Conservation (phyloP, 352 stramenopile species). For the Phytophthora tubulina region DNA sequence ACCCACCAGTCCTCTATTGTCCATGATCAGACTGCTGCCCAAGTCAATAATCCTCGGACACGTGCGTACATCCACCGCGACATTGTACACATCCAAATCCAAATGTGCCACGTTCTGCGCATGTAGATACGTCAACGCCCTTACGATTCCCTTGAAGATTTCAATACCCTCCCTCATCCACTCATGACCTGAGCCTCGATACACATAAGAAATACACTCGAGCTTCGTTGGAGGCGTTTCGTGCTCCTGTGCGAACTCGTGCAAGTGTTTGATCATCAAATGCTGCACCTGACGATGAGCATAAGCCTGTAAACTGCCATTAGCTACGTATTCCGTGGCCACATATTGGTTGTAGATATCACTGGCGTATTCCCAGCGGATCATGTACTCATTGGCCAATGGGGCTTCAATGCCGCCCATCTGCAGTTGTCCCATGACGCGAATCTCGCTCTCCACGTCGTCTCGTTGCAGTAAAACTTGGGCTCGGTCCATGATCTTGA, state of each 20-base stretch:
- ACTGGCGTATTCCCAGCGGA: slow-evolving; percentile 81
- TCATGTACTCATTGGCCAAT: slow-evolving; percentile 73
- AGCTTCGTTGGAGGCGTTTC: slow-evolving; percentile 73
- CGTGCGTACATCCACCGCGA: slow-evolving; percentile 70
- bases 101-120: slow-evolving; percentile 81
- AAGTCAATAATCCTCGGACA: slow-evolving; percentile 82
- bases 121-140: slow-evolving; percentile 83
- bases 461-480: slow-evolving; percentile 80
- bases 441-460: slow-evolving; percentile 85
- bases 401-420: slow-evolving; percentile 78
- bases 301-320: slow-evolving; percentile 79
- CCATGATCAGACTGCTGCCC: slow-evolving; percentile 81
- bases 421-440: slow-evolving; percentile 84
- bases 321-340: slow-evolving; percentile 83
- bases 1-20: slow-evolving; percentile 68
- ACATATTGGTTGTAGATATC: slow-evolving; percentile 85
- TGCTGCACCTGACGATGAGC: slow-evolving; percentile 76
- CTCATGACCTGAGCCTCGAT: slow-evolving; percentile 72
- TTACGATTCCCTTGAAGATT: slow-evolving; percentile 73
- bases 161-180: slow-evolving; percentile 82
- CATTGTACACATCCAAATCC: slow-evolving; percentile 89
- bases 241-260: slow-evolving; percentile 70
- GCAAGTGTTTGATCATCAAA: slow-evolving; percentile 76
- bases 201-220: slow-evolving; percentile 86
- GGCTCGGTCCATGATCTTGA: slow-evolving; percentile 85